Base-by-base conservation (phyloP, 2,329 filamentous ascomycete genomes). In the Periconia digitata region DNA sequence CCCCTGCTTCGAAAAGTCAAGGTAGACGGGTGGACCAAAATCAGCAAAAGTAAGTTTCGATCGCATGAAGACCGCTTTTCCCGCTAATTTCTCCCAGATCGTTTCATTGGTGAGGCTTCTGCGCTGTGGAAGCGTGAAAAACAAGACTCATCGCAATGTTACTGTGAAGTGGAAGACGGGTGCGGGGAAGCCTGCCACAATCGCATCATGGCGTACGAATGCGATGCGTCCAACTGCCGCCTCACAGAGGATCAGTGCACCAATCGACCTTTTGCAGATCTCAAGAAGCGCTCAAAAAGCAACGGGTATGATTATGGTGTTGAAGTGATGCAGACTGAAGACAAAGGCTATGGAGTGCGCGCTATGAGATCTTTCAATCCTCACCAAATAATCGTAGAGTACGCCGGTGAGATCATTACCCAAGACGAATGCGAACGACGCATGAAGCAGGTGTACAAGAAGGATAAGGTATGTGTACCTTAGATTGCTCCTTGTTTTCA, bases 371-470 rank as follows among this genome's bases (percentile, higher is more conserved):
- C 85, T 52, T 99, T 97, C 69, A 79, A 86, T 48, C 84, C 92
- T 1, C 85, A 92, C 63, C 91, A 97, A 74, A 95, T 99, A 68
- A 97, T 99, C 66, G 92, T 97, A 75, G 94, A 99, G 67, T 99
- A 99, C 67, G 92, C 92, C 0, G 94, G 94, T 35, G 94, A 99
- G 72, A 96, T 99, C 59, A 95, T 99, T 64, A 96, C 91, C 0
- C 90, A 95, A 66, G 85, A 86, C 23, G 94, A 99, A 70, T 96
- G 92, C 65, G 91, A 97, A 68, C 83, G 88, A 40, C 86, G 94
- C 46, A 96, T 97, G 92, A 90, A 89, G 50, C 87, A 92, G 54
- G 82, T 88, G 50, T 99, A 99, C 76, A 95, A 94, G 71, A 83
- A 96, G 67, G 95, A 96, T 62, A 87, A 94, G 74, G 91, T 95